Base-by-base conservation (phyloP, 129 eudicot species). In the Rutidosis leptorrhynchoides region DNA sequence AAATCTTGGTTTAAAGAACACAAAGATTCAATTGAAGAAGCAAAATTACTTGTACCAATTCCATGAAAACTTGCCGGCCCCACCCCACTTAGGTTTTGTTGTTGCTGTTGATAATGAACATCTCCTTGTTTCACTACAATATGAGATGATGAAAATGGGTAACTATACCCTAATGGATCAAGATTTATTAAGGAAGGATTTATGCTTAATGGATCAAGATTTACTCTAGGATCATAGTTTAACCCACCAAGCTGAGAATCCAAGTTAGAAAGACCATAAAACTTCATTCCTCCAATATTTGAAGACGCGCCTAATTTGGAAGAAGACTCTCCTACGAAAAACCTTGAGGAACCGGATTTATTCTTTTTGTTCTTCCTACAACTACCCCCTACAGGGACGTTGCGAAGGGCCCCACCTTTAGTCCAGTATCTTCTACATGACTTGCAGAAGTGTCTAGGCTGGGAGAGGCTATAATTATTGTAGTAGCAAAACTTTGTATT, bases 401-500 rank as follows among this genome's bases (percentile, higher is more conserved):
- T 90, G 28, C 97, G 79, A 43, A 90, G 58, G 48, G 97, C 89
- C 23, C 97, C 97, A 9, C 95, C 95, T 64, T 75, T 84, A 12
- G 97, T 90, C 97, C 95, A 90, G 37, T 90, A 90, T 58, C 97
- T 70, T 63, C 89, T 75, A 42, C 97, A 90, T 0, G 95, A 79
- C 82, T 90, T 90, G 83, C 97, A 90, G 67, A 84, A 90, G 74
- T 87, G 90, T 37, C 97, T 73, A 8, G 97, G 97, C 40, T 90
- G 95, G 11, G 91, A 21, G 29, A 90, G 89, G 83, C 95, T 90
- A 78, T 90, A 90, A 69, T 90, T 90, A 81, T 90, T 90, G 88
- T 84, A 90, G 82, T 90, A 90, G 72, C 97, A 90, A 73, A 90
- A 90, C 69, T 90, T 90, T 28, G 97, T 90, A 83, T 90, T 90